Base-by-base conservation (phyloP, 352 stramenopile genomes). In the Phytopythium mirpurense region DNA sequence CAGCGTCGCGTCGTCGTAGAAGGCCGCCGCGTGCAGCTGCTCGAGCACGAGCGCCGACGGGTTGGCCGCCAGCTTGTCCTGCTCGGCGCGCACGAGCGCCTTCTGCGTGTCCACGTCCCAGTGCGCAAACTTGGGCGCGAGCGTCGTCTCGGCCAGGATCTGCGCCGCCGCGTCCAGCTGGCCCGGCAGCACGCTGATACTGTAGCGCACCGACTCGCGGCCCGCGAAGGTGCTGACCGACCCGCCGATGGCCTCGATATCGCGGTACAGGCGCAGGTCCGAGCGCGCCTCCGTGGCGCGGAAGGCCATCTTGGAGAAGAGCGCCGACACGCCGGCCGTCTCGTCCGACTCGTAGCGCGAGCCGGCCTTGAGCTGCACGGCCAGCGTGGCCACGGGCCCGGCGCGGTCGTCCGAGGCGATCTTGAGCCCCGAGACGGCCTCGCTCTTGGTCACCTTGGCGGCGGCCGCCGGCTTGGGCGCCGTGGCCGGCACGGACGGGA, bases 241-340 rank as follows among this genome's bases (percentile, higher is more conserved):
- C 32, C 83, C 83, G 47, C 83, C 83, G 40, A 93, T 81, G 34
- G 81, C 67, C 62, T 93, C 83, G 60, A 93, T 83, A 59, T 88
- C 83, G 54, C 83, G 81, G 72, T 72, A 94, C 36, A 94, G 65
- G 40, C 76, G 75, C 62, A 94, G 67, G 61, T 94, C 83, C 54
- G 83, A 92, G 60, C 81, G 83, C 50, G 27, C 60, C 27, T 78
- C 56, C 12, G 83, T 94, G 24, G 81, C 67, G 42, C 81, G 83
- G 78, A 94, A 94, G 32, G 83, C 81, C 77, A 91, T 82, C 68
- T 92, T 89, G 56, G 77, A 65, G 43, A 86, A 86, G 42, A 94
- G 70, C 69, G 90, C 76, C 67, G 83, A 79, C 18, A 92, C 43
- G 29, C 83, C 83, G n/a, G 78, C 64, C 12, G 70, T 88, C 45